Evolutionary conservation across 129 eudicot genomes (phyloP).

Genomic region (Centrapalus pauciflorus): DNA sequence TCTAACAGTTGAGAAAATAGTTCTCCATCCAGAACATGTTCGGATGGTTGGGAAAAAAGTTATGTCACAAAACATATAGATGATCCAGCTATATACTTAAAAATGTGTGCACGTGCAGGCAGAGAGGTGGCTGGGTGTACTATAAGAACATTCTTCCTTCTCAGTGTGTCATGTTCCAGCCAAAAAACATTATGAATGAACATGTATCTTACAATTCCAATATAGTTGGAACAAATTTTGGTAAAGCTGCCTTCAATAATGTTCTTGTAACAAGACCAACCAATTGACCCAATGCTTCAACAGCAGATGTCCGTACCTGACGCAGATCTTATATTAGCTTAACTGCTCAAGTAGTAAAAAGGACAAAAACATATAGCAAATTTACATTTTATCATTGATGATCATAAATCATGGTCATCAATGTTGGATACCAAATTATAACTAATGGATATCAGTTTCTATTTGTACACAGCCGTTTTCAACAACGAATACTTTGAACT

Average conservation of each 20-base stretch:
- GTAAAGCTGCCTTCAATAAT: conserved; percentile 74
- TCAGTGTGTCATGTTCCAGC: not conserved
- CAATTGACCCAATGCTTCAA: conserved; percentile 97
- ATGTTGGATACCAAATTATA: not conserved
- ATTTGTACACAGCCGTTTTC: not conserved
- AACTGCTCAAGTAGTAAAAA: not conserved
- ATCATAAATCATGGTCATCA: not conserved
- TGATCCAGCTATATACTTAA: not conserved
- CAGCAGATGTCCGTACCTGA: conserved; percentile 78
- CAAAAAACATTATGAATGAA: conserved; percentile 4
- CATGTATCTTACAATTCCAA: conserved; percentile 72
- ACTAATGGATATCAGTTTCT: not conserved
- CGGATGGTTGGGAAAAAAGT: not conserved
- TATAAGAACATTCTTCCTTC: not conserved
- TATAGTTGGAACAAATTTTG: conserved; percentile 81
- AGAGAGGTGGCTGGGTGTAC: not conserved
- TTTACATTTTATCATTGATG: not conserved
- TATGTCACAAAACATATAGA: not conserved
- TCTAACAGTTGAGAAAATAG: not conserved
- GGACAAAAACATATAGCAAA: not conserved
- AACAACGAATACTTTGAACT: not conserved
- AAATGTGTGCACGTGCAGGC: not conserved
- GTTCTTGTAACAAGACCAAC: conserved; percentile 85
- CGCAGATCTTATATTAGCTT: conserved; percentile 16
- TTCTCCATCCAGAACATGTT: not conserved